phyloP scores from a whole-genome alignment of 208 protist species.

The Wallacemonas collosoma region DNA sequence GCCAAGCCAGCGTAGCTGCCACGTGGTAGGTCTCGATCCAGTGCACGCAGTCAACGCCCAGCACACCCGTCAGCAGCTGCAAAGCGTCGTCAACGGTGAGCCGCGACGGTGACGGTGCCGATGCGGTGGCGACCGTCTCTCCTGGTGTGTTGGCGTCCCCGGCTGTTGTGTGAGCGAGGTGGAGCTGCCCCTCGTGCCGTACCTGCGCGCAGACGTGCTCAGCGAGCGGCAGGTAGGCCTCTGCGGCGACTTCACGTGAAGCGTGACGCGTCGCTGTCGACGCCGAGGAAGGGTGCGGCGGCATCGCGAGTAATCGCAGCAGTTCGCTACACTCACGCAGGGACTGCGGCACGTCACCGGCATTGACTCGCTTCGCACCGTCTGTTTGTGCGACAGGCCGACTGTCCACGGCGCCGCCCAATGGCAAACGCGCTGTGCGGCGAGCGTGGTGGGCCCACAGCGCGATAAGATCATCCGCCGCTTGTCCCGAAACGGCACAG shows the following conservation, averaged over 20 bases:
- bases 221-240: slow-evolving; percentile 54
- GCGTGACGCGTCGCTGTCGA: slow-evolving; percentile 22
- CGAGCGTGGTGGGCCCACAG: slow-evolving; percentile 41
- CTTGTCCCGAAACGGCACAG: slow-evolving; percentile 70
- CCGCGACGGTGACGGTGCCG: background rate
- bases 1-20: slow-evolving; percentile 34
- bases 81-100: background rate
- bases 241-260: slow-evolving; percentile 26
- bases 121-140: background rate
- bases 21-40: slow-evolving; percentile 63
- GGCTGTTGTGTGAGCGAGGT: background rate
- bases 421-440: too few relatives aligned
- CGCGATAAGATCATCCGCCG: slow-evolving; percentile 47
- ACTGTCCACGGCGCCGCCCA: too few relatives aligned
- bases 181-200: slow-evolving; percentile 12
- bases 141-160: background rate
- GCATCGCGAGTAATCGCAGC: slow-evolving; percentile 26
- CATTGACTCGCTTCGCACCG: too few relatives aligned
- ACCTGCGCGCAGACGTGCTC: slow-evolving; percentile 35
- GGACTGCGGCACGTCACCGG: slow-evolving; percentile 7
- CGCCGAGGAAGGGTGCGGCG: slow-evolving; percentile 15
- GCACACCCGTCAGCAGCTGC: slow-evolving; percentile 23
- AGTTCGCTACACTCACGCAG: slow-evolving; percentile 29
- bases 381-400: too few relatives aligned
- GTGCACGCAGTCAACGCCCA: slow-evolving; percentile 41